These are phyloP conservation scores for Zostera marina DNA, from an alignment of 116 monocot species.

Conservation along the genomic window DNA sequence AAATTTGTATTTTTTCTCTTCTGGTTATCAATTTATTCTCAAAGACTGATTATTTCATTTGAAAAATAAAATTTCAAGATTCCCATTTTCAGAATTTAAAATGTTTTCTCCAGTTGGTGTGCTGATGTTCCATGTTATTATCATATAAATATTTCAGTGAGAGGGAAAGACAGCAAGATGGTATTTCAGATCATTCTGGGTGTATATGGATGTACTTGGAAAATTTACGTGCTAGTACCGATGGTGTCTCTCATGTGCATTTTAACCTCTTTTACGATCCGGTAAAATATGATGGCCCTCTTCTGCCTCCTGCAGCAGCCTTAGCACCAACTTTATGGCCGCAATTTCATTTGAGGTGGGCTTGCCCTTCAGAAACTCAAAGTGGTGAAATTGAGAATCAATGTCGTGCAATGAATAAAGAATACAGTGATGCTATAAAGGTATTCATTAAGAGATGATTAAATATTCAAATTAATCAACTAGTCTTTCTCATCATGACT, in stretches of 20 bases:
- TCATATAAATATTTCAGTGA: conserved; percentile 56
- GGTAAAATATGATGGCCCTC: conserved; percentile 25
- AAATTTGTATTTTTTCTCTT: background rate
- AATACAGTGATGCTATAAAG: conserved; percentile 39
- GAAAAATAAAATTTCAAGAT: too few relatives aligned
- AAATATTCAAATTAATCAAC: too few relatives aligned
- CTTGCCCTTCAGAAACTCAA: conserved; percentile 73
- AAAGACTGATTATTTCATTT: too few relatives aligned
- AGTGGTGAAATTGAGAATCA: conserved; percentile 58
- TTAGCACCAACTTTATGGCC: conserved; percentile 97
- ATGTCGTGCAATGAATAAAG: conserved; percentile 38
- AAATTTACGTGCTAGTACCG: conserved; percentile 29
- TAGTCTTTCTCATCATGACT: background rate
- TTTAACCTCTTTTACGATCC: conserved; percentile 73
- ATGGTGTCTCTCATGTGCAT: conserved; percentile 52
- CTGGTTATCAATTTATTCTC: background rate
- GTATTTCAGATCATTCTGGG: conserved; percentile 36
- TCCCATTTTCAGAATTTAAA: background rate
- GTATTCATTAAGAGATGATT: conserved; percentile 16
- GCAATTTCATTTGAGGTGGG: conserved; percentile 93
- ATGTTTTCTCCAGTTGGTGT: background rate
- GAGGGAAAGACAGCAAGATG: conserved; percentile 71
- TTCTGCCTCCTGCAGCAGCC: conserved; percentile 84
- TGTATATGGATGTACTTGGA: conserved; percentile 86
- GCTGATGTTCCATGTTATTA: background rate